Conservation (phyloP, 805 yeast species). For the Yarrowia osloensis region DNA sequence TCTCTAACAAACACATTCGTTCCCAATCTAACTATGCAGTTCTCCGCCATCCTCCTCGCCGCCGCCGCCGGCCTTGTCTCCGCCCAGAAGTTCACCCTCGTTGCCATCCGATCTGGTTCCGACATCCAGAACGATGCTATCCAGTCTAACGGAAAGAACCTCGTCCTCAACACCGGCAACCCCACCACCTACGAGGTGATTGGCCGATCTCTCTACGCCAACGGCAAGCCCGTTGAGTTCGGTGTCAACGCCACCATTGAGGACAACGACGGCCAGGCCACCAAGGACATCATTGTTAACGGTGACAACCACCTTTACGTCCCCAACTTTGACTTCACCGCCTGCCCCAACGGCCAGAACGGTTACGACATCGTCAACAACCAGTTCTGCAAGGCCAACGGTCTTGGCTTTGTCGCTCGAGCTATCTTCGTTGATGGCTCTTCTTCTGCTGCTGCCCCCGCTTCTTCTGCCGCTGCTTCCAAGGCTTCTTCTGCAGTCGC, state of each 20-base stretch:
- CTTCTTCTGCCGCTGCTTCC: neutral
- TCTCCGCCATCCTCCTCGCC: slow-evolving; percentile 18
- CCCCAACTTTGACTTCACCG: slow-evolving; percentile 12
- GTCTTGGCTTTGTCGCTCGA: slow-evolving; percentile 1
- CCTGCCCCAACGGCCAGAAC: neutral
- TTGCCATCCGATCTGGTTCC: slow-evolving; percentile 29
- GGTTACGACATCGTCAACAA: neutral
- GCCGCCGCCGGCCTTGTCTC: slow-evolving; percentile 16
- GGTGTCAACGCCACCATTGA: neutral
- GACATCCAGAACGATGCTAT: slow-evolving; percentile 19
- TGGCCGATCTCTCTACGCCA: slow-evolving; percentile 1
- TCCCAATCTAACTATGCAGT: neutral
- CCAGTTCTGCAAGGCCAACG: neutral
- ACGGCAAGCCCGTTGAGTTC: slow-evolving; percentile 22
- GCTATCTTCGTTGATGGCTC: neutral
- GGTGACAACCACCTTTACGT: slow-evolving; percentile 19
- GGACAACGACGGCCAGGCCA: neutral
- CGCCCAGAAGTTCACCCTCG: slow-evolving; percentile 19
- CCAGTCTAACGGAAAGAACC: neutral
- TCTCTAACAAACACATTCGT: neutral
- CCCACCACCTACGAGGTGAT: slow-evolving; percentile 10
- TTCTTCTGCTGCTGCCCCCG: neutral
- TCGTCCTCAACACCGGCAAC: neutral
- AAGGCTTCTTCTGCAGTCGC: neutral
- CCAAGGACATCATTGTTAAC: slow-evolving; percentile 3